These are phyloP conservation scores for Dianthus caryophyllus DNA, from an alignment of 148 eudicot species.

Conservation along the genomic window DNA sequence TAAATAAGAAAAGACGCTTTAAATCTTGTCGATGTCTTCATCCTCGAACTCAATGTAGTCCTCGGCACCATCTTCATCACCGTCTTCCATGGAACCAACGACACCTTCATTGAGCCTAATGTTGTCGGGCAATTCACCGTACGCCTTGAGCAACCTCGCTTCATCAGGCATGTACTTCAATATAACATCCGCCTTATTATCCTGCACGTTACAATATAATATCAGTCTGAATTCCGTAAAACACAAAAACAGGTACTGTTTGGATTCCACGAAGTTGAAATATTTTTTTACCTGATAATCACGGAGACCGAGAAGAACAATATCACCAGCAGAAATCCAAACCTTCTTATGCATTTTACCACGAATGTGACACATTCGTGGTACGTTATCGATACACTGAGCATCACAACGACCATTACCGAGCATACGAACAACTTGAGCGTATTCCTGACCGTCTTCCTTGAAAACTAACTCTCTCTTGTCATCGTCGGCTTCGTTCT, in stretches of 20 bases:
- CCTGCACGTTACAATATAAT: slow-evolving; percentile 19
- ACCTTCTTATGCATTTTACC: slow-evolving; percentile 98
- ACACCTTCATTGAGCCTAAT: slow-evolving; percentile 74
- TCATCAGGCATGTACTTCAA: slow-evolving; percentile 69
- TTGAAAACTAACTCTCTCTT: slow-evolving; percentile 84
- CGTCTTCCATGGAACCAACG: slow-evolving; percentile 58
- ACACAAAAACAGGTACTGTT: too few relatives aligned
- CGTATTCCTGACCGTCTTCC: slow-evolving; percentile 88
- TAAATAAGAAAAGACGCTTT: too few relatives aligned
- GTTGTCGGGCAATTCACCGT: slow-evolving; percentile 77
- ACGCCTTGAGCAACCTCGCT: slow-evolving; percentile 80
- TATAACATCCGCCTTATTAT: slow-evolving; percentile 62
- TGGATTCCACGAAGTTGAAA: too few relatives aligned
- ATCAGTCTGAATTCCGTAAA: too few relatives aligned
- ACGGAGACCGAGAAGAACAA: slow-evolving; percentile 71
- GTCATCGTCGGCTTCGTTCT: slow-evolving; percentile 92
- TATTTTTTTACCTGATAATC: slow-evolving; percentile 99
- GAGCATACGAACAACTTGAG: slow-evolving; percentile 75
- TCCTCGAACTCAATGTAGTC: slow-evolving; percentile 88
- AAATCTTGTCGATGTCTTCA: slow-evolving; percentile 88
- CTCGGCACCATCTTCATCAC: slow-evolving; percentile 55
- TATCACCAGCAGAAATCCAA: slow-evolving; percentile 90
- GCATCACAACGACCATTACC: slow-evolving; percentile 82
- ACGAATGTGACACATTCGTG: slow-evolving; percentile 76
- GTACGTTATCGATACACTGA: slow-evolving; percentile 62